Percentiles rank a stretch among this genome's conserved stretches.
Evolutionary conservation across 2,329 filamentous ascomycete species (phyloP).

Genomic region (Penicillium concentricum): DNA sequence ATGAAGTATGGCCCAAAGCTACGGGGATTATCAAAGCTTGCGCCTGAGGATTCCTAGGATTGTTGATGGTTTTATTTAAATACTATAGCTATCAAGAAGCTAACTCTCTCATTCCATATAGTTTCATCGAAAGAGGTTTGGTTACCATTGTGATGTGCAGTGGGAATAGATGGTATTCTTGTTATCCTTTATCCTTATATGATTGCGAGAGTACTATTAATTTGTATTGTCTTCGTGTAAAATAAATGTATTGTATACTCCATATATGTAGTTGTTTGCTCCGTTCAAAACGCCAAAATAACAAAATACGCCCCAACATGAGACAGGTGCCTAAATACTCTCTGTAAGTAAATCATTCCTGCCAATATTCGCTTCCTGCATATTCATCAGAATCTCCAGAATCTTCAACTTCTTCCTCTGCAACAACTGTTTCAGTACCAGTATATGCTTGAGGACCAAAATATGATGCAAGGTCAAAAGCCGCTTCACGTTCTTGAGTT

Average conservation of each 20-base stretch:
- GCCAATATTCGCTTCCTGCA: no score
- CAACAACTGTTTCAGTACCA: no score
- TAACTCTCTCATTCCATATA: background rate
- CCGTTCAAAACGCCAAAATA: background rate
- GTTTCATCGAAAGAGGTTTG: no score
- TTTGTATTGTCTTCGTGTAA: background rate
- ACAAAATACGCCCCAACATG: background rate
- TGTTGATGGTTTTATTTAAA: background rate
- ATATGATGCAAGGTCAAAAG: no score
- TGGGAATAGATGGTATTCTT: background rate
- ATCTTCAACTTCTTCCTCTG: no score
- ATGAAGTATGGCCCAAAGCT: slow-evolving; percentile 44
- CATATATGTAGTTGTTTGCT: no score
- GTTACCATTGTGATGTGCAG: background rate
- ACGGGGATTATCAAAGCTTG: slow-evolving; percentile 47
- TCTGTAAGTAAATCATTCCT: no score
- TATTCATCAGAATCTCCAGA: no score
- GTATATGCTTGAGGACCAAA: no score
- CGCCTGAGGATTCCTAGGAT: slow-evolving; percentile 1
- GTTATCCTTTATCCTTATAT: background rate
- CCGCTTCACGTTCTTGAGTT: no score
- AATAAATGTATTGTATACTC: background rate
- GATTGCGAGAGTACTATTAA: background rate
- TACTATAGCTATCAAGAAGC: background rate
- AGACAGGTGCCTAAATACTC: no score